Evolutionary conservation across 2,329 filamentous ascomycete genomes (phyloP), one percentile per base, ranked within the genome.

Genomic region (Neonectria faginata): DNA sequence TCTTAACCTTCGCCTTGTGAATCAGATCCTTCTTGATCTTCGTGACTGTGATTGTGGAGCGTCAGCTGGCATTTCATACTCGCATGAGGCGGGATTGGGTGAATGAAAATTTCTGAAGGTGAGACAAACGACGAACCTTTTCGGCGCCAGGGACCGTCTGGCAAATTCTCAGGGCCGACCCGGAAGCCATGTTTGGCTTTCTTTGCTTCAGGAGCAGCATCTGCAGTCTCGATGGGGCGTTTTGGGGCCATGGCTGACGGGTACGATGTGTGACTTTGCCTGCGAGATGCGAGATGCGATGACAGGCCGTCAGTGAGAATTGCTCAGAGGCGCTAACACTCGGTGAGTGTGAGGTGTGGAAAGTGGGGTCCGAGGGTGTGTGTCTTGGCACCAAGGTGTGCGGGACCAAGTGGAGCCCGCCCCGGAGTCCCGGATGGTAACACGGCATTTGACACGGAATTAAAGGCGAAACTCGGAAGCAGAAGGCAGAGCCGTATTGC

Each of bases 21-120:
- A 98, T 97, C 60, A 97, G 83, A 70, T 92, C 88, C 69, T 91
- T 87, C 80, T 98, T 98, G 75, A 97, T 96, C 79, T 95, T 95
- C 79, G 92, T 89, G 62, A 92, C 92, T 95, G 27, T 16, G 20
- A 36, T 25, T 53, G 50, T 50, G 51, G 58, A 27, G 41, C 62
- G 67, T 74, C 41, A 75, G 70, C 65, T 33, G 16, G 62, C 50
- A 50, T 47, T 47, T 20, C 39, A 39, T 20, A 25, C 25, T 29
- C 27, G 45, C n/a, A 29, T 41, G 33, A 4, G 22, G 20, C 25
- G n/a, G 14, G 48, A 18, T 16, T 14, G 53, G 45, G 14, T 53
- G 56, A 63, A 57, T 20, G 56, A 71, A 73, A 69, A 69, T 57
- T 64, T 70, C 59, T 50, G 12, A 36, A 45, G 25, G 47, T 54